A percentile compares a stretch with the other conserved stretches of the same genome.
Conservation (phyloP, 805 yeast species). For the Saccharomycopsis sp. region DNA sequence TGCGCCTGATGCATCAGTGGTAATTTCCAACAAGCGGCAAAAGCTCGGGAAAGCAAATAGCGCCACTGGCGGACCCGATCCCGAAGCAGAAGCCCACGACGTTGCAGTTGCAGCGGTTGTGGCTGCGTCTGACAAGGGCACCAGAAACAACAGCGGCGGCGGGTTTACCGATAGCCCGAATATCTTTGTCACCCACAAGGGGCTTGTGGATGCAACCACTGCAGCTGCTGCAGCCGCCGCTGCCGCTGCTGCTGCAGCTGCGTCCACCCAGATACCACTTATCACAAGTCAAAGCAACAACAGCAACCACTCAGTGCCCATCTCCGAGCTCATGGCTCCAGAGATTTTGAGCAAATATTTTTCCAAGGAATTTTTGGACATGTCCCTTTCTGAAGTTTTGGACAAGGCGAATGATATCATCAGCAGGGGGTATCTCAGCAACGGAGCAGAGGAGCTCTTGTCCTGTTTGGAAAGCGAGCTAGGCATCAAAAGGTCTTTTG, state of each 20-base stretch:
- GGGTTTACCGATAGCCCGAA: background rate
- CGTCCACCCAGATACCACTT: slow-evolving; percentile 28
- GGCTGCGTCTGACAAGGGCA: slow-evolving; percentile 7
- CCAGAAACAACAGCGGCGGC: background rate
- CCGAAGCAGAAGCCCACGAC: slow-evolving; percentile 24
- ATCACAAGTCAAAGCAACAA: slow-evolving; percentile 10
- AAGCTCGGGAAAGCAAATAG: slow-evolving; percentile 18
- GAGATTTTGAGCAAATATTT: slow-evolving; percentile 25
- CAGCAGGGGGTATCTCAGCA: slow-evolving; percentile 32
- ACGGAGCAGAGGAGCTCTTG: slow-evolving; percentile 36
- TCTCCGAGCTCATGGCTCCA: slow-evolving; percentile 22
- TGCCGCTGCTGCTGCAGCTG: no score
- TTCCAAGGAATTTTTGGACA: slow-evolving; percentile 27
- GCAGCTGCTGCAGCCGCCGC: no score
- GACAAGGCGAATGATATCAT: slow-evolving; percentile 33
- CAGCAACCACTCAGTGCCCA: slow-evolving; percentile 11
- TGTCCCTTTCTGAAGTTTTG: slow-evolving; percentile 27
- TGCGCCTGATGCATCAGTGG: slow-evolving; percentile 2
- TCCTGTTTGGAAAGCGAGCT: slow-evolving; percentile 33
- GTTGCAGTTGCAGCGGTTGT: slow-evolving; percentile 24
- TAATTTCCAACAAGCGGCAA: no score
- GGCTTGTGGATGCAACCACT: no score
- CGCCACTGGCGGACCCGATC: no score
- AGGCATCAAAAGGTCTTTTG: slow-evolving; percentile 35
- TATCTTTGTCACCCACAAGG: no score